A percentile compares a stretch with the other conserved stretches of the same genome.
Evolutionary conservation across 2,329 filamentous ascomycete genomes (phyloP).

Genomic region (Fusarium sp.): DNA sequence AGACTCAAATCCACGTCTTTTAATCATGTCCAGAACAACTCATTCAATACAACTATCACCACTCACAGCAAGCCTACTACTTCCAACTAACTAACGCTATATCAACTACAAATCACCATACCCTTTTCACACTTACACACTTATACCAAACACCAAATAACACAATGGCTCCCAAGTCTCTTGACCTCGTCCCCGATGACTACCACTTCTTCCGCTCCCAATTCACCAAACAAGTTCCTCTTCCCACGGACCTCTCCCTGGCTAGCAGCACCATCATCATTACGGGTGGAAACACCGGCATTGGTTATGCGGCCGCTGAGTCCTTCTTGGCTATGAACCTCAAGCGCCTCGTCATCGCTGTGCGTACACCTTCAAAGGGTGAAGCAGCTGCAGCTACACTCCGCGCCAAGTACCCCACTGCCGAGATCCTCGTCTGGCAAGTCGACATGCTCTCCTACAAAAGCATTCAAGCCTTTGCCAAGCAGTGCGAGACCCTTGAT

Average conservation of each 20-base stretch:
- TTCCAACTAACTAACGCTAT: neutral
- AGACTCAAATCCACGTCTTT: neutral
- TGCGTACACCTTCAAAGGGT: conserved; percentile 60
- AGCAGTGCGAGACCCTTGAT: conserved; percentile 51
- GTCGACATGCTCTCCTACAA: conserved; percentile 63
- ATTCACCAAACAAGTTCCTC: conserved; percentile 43
- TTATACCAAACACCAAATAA: neutral
- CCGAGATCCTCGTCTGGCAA: conserved; percentile 62
- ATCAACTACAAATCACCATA: neutral
- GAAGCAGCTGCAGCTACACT: conserved; percentile 52
- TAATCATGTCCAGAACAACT: conserved; percentile 1
- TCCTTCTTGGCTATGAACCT: conserved; percentile 57
- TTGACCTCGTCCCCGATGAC: conserved; percentile 29
- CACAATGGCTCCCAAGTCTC: conserved; percentile 45
- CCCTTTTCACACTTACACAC: neutral
- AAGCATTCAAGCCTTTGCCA: conserved; percentile 59
- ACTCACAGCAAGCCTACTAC: neutral
- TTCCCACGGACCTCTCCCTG: conserved; percentile 46
- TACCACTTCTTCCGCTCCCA: conserved; percentile 49
- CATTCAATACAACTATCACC: neutral
- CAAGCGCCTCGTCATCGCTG: conserved; percentile 61
- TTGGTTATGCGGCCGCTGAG: conserved; percentile 61
- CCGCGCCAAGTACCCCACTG: conserved; percentile 41
- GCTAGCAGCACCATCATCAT: conserved; percentile 60
- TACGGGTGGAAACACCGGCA: conserved; percentile 63